Evolutionary conservation across 139 green algal genomes (phyloP).

Genomic region (Tetraselmis chui): DNA sequence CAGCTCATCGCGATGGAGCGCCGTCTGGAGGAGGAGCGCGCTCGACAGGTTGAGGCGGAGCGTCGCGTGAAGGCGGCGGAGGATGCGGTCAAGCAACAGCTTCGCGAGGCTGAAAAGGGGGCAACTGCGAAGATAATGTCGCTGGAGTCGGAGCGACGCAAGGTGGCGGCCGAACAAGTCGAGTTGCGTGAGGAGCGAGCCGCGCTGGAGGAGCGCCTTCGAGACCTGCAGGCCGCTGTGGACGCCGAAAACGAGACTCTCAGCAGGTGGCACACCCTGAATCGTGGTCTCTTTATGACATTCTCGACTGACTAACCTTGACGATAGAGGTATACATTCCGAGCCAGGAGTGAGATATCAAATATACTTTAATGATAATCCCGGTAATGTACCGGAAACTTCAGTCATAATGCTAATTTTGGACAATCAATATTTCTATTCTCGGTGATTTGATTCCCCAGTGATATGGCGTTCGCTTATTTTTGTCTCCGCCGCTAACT

Average conservation of each 20-base stretch:
- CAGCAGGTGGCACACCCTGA: no score
- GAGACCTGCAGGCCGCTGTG: neutral
- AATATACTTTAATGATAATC: no score
- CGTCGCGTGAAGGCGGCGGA: conserved; percentile 13
- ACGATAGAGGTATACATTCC: no score
- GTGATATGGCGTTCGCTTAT: no score
- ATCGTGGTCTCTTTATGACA: no score
- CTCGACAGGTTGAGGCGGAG: conserved; percentile 16
- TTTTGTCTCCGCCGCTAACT: no score
- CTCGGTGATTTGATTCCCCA: no score
- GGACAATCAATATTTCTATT: no score
- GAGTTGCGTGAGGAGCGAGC: neutral
- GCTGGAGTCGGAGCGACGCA: neutral
- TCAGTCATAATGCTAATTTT: no score
- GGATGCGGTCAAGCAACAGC: neutral
- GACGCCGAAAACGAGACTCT: neutral
- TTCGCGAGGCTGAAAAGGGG: neutral
- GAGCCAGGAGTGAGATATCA: no score
- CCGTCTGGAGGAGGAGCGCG: conserved; percentile 15
- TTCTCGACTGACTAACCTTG: no score
- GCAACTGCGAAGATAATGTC: neutral
- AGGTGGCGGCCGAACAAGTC: neutral
- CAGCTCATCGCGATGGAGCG: neutral
- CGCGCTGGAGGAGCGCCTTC: neutral
- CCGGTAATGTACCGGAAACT: no score